Conservation (phyloP, 257 asterid species). For the Rhazya stricta region DNA sequence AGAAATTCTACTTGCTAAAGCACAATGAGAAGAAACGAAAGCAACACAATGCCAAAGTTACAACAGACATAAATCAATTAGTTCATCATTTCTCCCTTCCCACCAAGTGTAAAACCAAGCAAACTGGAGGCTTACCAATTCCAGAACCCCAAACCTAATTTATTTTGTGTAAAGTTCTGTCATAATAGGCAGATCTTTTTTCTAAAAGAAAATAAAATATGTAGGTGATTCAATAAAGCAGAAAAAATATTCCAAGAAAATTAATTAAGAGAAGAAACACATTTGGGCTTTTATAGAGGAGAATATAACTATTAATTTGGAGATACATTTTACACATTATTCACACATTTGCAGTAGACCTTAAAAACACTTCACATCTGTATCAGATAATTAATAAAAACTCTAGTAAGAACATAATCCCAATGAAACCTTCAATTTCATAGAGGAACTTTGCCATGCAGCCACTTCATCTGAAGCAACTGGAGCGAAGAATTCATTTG, state of each 20-base stretch:
- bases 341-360: neutral
- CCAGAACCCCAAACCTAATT: neutral
- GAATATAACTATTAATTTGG: neutral
- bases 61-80: neutral
- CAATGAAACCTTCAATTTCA: neutral
- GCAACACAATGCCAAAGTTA: slow-evolving; percentile 2
- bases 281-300: no score
- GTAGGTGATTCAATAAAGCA: neutral
- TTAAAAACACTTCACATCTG: neutral
- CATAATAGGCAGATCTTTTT: neutral
- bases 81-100: neutral
- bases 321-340: neutral
- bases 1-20: neutral
- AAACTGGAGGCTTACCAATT: neutral
- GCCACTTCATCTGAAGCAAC: neutral
- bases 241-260: neutral
- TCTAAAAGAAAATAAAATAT: neutral
- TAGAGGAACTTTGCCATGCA: neutral
- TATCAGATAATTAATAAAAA: neutral
- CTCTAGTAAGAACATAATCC: neutral
- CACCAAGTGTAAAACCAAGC: neutral
- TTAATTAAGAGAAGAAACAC: no score
- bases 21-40: neutral
- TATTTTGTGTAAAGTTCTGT: neutral
- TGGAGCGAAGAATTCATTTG: neutral